Evolutionary conservation across 768 basidiomycete species (phyloP).

Genomic region (Podaxis sp.): DNA sequence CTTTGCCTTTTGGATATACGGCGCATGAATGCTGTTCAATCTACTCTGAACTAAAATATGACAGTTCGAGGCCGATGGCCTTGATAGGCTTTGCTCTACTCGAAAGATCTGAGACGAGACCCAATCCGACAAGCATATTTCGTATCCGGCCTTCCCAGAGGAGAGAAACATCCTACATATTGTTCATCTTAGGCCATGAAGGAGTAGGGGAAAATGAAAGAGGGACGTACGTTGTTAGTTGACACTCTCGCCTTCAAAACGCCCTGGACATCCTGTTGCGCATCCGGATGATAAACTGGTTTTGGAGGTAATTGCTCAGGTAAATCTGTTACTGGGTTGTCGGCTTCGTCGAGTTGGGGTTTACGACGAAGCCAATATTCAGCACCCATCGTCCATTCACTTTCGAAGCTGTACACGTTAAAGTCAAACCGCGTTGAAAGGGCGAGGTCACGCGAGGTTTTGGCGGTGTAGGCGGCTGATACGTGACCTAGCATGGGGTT

Average conservation of each 20-base stretch:
- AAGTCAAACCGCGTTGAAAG: constrained; percentile 92
- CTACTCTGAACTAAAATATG: constrained; percentile 78
- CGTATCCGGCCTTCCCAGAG: constrained; percentile 94
- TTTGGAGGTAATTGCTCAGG: constrained; percentile 4
- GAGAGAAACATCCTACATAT: constrained; percentile 74
- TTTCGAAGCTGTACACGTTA: constrained; percentile 96
- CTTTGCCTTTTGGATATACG: background rate
- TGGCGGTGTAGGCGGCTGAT: constrained; percentile 88
- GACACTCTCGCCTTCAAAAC: constrained; percentile 90
- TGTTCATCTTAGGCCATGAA: background rate
- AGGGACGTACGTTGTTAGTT: constrained; percentile 73
- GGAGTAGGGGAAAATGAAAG: background rate
- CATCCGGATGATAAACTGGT: constrained; percentile 10
- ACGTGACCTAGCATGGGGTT: constrained; percentile 97
- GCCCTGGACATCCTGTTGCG: constrained; percentile 53
- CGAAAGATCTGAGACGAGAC: constrained; percentile 88
- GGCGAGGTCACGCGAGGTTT: constrained; percentile 80
- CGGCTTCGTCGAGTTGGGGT: constrained; percentile 24
- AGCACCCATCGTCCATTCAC: constrained; percentile 93
- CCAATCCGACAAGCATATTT: constrained; percentile 87
- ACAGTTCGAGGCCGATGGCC: constrained; percentile 88
- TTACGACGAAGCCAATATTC: constrained; percentile 91
- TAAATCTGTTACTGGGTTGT: constrained; percentile 6
- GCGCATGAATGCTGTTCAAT: background rate
- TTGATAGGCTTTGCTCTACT: constrained; percentile 85